phyloP scores from a whole-genome alignment of 352 stramenopile species.

The Pythium aristosporum region DNA sequence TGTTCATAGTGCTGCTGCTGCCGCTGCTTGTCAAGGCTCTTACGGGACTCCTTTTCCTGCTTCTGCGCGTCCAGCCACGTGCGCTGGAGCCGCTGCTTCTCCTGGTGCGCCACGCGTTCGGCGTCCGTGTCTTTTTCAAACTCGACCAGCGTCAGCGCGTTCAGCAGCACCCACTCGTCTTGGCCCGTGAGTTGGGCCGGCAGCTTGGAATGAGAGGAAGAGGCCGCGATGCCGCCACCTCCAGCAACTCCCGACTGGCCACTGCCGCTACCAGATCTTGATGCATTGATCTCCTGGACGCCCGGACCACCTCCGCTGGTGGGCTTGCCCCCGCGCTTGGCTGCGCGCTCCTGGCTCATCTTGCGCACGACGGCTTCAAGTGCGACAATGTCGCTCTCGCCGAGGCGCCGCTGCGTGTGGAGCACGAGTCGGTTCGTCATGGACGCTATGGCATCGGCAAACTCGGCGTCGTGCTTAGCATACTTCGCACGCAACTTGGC shows the following conservation, averaged over 20 bases:
- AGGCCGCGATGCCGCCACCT: not conserved
- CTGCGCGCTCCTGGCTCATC: conserved; percentile 52
- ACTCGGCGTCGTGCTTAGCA: conserved; percentile 49
- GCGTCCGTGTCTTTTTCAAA: conserved; percentile 60
- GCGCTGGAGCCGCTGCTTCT: conserved; percentile 65
- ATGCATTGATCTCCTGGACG: conserved; percentile 21
- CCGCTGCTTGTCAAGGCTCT: conserved; percentile 34
- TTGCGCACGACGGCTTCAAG: conserved; percentile 65
- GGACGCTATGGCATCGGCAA: conserved; percentile 51
- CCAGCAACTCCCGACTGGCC: not conserved
- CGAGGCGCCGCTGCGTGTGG: conserved; percentile 45
- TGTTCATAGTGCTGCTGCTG: conserved; percentile 38
- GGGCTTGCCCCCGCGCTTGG: conserved; percentile 14
- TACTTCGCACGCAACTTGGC: conserved; percentile 56
- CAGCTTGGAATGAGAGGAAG: not conserved
- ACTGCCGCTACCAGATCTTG: not conserved
- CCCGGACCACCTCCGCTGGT: conserved; percentile 9
- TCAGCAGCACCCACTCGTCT: conserved; percentile 76
- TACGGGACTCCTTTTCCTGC: conserved; percentile 40
- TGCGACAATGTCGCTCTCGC: conserved; percentile 60
- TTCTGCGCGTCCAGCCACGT: conserved; percentile 62
- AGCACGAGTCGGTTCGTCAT: conserved; percentile 59
- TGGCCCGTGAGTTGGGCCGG: conserved; percentile 38
- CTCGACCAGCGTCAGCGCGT: conserved; percentile 70
- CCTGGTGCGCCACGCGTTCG: conserved; percentile 33